Evolutionary conservation across 106 monocot genomes (phyloP), one percentile per base, ranked within the genome.

Genomic region (Agapanthus africanus): DNA sequence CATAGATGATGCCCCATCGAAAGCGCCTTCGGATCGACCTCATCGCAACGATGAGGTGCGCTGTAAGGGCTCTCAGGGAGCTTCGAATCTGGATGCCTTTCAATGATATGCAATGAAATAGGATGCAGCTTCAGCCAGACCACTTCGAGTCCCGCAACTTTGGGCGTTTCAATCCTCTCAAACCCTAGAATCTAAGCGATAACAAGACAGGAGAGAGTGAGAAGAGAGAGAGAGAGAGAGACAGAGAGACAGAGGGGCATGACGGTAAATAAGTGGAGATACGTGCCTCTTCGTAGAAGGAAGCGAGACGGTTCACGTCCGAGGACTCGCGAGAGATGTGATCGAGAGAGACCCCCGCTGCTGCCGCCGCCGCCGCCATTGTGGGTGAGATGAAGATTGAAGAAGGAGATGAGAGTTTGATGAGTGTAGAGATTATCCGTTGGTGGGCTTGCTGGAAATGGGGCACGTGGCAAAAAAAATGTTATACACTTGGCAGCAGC

Each of bases 291-390:
- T 87, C 73, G 76, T 94, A 94, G 87, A 94, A 94, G 39, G 73
- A 62, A 34, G 90, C 84, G 61, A 94, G 90, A 63, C 90, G 87
- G 25, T 82, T 74, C 27, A 90, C 80, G 78, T 94, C 85, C 25
- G 82, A 15, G 15, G 94, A 78, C 38, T 80, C 94, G 21, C 94
- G 72, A 51, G 94, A 79, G 76, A 94, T 75, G 80, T 94, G 94
- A 74, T 90, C 51, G 7, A 89, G 74, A 18, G 54, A 74, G 7
- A 80, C 73, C 25, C 80, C 87, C 3, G 10, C 40, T 27, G 65
- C 65, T n/a, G 36, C 62, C 4, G 57, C 57, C 31, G n/a, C n/a
- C n/a, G n/a, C n/a, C n/a, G n/a, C n/a, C n/a, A n/a, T n/a, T n/a
- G n/a, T n/a, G n/a, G n/a, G n/a, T n/a, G n/a, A n/a, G n/a, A n/a